phyloP scores from a whole-genome alignment of 2,329 filamentous ascomycete genomes.

The Pseudocercospora fuligena region DNA sequence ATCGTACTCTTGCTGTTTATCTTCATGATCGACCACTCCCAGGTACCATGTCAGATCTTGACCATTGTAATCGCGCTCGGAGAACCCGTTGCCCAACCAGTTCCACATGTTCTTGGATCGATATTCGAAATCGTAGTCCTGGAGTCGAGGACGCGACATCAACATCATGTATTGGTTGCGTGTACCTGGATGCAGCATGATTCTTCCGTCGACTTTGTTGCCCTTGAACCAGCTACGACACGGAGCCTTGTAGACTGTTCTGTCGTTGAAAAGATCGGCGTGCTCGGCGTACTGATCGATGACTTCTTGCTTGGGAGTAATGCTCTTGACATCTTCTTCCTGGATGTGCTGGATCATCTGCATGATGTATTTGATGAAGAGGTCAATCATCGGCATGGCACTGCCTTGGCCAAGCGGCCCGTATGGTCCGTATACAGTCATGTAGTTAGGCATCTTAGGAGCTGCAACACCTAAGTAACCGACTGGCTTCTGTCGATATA shows the following conservation, averaged over 20 bases:
- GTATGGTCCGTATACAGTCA: neutral
- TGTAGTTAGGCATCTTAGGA: neutral
- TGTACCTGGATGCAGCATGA: too few species aligned
- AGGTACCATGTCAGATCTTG: too few species aligned
- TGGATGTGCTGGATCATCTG: neutral
- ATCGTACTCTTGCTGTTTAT: too few species aligned
- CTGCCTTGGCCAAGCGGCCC: neutral
- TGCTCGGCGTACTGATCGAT: conserved; percentile 5
- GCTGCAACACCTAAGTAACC: neutral
- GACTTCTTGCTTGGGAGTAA: conserved; percentile 34
- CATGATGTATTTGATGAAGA: neutral
- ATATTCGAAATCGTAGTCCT: too few species aligned
- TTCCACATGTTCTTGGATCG: too few species aligned
- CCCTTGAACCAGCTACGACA: conserved; percentile 13
- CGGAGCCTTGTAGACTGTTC: neutral
- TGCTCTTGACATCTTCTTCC: neutral
- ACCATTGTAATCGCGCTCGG: too few species aligned
- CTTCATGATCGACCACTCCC: too few species aligned
- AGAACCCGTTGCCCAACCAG: too few species aligned
- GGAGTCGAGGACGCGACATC: too few species aligned
- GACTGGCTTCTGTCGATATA: neutral
- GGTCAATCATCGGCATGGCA: neutral
- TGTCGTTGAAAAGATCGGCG: conserved; percentile 4
- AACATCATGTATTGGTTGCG: too few species aligned
- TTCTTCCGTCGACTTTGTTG: conserved; percentile 12